Percentiles rank a stretch among this genome's conserved stretches.
Evolutionary conservation across 1,284 basidiomycete genomes (phyloP).

Genomic region (Meripilus lineatus): DNA sequence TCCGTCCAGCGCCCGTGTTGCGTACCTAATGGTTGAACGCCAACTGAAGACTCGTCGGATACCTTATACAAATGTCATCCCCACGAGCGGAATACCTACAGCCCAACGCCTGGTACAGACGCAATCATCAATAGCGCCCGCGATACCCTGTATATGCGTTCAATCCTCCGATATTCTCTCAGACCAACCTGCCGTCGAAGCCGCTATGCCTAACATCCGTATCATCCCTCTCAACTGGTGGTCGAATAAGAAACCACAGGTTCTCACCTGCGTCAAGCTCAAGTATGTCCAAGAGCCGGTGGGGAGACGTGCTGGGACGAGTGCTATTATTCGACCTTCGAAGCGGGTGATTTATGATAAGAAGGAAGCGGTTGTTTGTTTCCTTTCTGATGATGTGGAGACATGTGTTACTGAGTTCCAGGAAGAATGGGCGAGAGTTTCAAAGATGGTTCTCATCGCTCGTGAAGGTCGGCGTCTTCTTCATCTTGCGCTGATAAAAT

Average conservation of each 20-base stretch:
- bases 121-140: conserved; percentile 65
- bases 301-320: conserved; percentile 58
- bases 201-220: conserved; percentile 86
- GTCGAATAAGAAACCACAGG: conserved; percentile 68
- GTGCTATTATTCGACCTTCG: conserved; percentile 68
- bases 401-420: conserved; percentile 85
- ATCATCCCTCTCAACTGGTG: conserved; percentile 90
- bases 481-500: background rate
- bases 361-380: conserved; percentile 78
- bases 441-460: conserved; percentile 89
- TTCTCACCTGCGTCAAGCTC: conserved; percentile 82
- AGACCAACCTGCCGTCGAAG: conserved; percentile 79
- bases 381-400: conserved; percentile 80
- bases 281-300: conserved; percentile 85
- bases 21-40: conserved; percentile 82
- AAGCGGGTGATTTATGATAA: conserved; percentile 86
- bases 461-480: conserved; percentile 60
- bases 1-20: conserved; percentile 75
- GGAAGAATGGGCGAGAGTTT: conserved; percentile 87
- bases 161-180: conserved; percentile 77
- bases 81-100: conserved; percentile 38
- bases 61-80: conserved; percentile 71
- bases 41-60: conserved; percentile 83
- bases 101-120: conserved; percentile 46
- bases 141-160: conserved; percentile 80